A percentile compares a stretch with the other conserved stretches of the same genome.
phyloP scores from a whole-genome alignment of 257 asterid species.

The Scutellaria galericulata region DNA sequence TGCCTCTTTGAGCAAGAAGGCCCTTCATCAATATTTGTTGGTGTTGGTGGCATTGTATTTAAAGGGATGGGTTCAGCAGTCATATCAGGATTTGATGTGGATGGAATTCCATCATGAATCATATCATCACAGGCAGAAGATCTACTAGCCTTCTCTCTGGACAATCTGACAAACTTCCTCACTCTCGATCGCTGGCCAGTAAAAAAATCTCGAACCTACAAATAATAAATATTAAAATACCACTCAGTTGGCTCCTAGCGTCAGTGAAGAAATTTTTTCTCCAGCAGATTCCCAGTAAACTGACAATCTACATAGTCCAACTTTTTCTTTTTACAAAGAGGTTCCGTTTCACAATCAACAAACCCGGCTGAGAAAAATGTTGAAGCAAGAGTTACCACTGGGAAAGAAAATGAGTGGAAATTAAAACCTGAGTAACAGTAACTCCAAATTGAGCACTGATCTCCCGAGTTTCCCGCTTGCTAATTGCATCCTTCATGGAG shows the following conservation, averaged over 20 bases:
- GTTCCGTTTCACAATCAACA: constrained; percentile 20
- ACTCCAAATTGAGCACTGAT: constrained; percentile 93
- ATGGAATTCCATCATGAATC: constrained; percentile 46
- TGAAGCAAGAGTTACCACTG: neutral
- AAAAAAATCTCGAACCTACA: constrained; percentile 88
- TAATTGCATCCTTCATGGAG: constrained; percentile 80
- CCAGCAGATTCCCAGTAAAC: neutral
- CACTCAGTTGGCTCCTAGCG: constrained; percentile 14
- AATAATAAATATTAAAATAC: constrained; percentile 25
- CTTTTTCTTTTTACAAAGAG: neutral
- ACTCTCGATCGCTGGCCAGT: constrained; percentile 79
- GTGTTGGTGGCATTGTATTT: constrained; percentile 60
- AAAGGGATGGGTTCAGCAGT: constrained; percentile 70
- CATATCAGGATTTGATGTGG: constrained; percentile 47
- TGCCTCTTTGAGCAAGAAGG: constrained; percentile 59
- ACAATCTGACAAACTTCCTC: constrained; percentile 72
- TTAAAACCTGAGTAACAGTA: constrained; percentile 85
- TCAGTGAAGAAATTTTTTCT: neutral
- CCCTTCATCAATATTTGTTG: constrained; percentile 59
- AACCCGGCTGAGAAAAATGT: constrained; percentile 18
- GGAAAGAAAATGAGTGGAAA: neutral
- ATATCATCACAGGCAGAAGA: constrained; percentile 49
- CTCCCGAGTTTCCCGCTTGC: constrained; percentile 91
- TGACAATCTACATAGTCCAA: neutral
- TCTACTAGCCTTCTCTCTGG: constrained; percentile 63